Evolutionary conservation across 169 alveolate species (phyloP), one percentile per base, ranked within the genome.

Genomic region (Cryptosporidium viatorum): DNA sequence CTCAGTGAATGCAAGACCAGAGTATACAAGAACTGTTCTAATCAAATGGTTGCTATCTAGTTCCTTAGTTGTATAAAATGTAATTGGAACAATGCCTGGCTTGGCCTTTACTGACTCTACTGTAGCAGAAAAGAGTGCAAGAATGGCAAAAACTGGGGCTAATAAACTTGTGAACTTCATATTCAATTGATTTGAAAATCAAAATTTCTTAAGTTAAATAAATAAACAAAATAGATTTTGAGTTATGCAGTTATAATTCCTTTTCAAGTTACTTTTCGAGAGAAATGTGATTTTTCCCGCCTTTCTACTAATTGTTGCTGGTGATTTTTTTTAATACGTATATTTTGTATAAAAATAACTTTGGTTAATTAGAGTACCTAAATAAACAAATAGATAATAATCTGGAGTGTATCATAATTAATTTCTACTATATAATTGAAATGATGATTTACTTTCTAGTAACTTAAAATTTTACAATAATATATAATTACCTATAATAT

Each of bases 1-100:
- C 37, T 80, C 89, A 26, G 69, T 8, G 4, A 80, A 80, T 62
- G 89, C 59, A 18, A 80, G 3, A 35, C 80, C 39, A 48, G 80
- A 62, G 23, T 39, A 21, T 7, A 80, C 80, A 14, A 80, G 58
- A 9, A 80, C 21, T 4, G 39, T 23, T 80, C 89, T 59, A 9
- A 80, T 4, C 39, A 62, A 31, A 14, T 80, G 89, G 18, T 23
- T 43, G 26, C 33, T 29, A 80, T 80, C 89, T 9, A 62, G 31
- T 45, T 60, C 74, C 26, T 80, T 80, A 18, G 89, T 60, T 21
- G 89, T 43, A 35, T 41, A 80, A 2, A 80, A 10, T 26, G 29
- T 29, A 35, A 80, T 59, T 80, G 89, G 68, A 37, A 10, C 9
- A 31, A 21, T 50, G 4, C 21, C 8, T 43, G 69, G 14, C 37